Percentiles rank a stretch among this genome's conserved stretches.
Conservation (phyloP, 805 yeast species). For the Candida nanaspora region DNA sequence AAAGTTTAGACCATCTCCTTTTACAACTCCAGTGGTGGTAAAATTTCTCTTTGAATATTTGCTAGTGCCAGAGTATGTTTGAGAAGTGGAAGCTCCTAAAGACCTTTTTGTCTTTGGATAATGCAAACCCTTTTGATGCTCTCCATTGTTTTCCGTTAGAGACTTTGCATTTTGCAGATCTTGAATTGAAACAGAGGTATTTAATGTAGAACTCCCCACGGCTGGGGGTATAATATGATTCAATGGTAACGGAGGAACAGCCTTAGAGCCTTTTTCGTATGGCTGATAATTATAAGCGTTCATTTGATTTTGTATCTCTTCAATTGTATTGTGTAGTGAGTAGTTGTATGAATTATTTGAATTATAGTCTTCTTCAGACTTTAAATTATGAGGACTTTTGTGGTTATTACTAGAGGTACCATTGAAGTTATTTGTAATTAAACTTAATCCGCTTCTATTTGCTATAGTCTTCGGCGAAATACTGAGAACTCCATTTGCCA, state of each 20-base stretch:
- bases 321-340: slow-evolving; percentile 24
- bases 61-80: not conserved
- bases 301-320: slow-evolving; percentile 25
- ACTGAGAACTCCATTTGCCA: slow-evolving; percentile 1
- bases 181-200: not conserved
- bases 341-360: slow-evolving; percentile 24
- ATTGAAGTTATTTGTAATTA: slow-evolving; percentile 6
- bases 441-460: slow-evolving; percentile 11
- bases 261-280: not conserved
- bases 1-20: not conserved
- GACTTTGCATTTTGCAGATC: not conserved
- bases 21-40: slow-evolving; percentile 4
- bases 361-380: slow-evolving; percentile 22
- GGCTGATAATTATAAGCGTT: slow-evolving; percentile 9
- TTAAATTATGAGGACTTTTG: not conserved
- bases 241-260: not conserved
- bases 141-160: too few species aligned
- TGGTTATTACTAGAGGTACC: not conserved
- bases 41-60: slow-evolving; percentile 8
- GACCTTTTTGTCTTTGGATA: too few species aligned
- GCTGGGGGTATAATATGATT: not conserved
- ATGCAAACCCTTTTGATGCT: too few species aligned
- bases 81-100: not conserved
- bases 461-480: slow-evolving; percentile 12
- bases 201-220: not conserved